Conservation (phyloP, 2,329 filamentous ascomycete species). For the Clonostachys rhizophaga region DNA sequence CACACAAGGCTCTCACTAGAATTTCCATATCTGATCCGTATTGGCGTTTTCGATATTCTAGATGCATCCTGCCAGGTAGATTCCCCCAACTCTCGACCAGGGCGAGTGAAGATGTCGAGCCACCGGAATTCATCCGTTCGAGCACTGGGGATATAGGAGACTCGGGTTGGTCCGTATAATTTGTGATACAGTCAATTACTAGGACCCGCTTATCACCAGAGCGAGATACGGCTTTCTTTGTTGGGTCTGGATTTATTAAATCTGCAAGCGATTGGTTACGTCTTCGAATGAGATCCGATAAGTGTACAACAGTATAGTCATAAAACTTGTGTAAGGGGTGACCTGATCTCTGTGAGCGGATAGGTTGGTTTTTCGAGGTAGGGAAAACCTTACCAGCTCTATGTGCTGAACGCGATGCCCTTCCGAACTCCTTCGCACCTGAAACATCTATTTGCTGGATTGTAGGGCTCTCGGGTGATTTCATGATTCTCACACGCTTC, state of each 20-base stretch:
- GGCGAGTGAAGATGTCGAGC: constrained; percentile 14
- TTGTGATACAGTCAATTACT: constrained; percentile 60
- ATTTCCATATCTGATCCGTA: constrained; percentile 65
- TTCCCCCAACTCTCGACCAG: constrained; percentile 25
- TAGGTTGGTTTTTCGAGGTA: background rate
- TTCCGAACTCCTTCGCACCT: constrained; percentile 35
- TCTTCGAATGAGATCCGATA: constrained; percentile 49
- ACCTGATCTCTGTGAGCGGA: constrained; percentile 27
- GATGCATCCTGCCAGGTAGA: constrained; percentile 47
- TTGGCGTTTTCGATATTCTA: constrained; percentile 50
- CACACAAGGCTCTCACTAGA: constrained; percentile 67
- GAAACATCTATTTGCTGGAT: constrained; percentile 52
- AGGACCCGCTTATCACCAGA: constrained; percentile 35
- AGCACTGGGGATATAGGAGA: constrained; percentile 40
- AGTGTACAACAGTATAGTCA: constrained; percentile 54
- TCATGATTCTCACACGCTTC: constrained; percentile 50
- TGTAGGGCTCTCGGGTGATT: constrained; percentile 54
- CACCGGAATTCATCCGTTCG: constrained; percentile 18
- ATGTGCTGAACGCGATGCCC: constrained; percentile 38
- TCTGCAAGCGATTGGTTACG: constrained; percentile 39
- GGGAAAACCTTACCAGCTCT: constrained; percentile 34
- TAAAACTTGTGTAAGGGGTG: constrained; percentile 62
- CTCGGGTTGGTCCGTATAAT: constrained; percentile 36
- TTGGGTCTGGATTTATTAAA: constrained; percentile 27
- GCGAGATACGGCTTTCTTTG: background rate